phyloP scores from a whole-genome alignment of 768 basidiomycete species.

The Neoboletus subvelutipes region DNA sequence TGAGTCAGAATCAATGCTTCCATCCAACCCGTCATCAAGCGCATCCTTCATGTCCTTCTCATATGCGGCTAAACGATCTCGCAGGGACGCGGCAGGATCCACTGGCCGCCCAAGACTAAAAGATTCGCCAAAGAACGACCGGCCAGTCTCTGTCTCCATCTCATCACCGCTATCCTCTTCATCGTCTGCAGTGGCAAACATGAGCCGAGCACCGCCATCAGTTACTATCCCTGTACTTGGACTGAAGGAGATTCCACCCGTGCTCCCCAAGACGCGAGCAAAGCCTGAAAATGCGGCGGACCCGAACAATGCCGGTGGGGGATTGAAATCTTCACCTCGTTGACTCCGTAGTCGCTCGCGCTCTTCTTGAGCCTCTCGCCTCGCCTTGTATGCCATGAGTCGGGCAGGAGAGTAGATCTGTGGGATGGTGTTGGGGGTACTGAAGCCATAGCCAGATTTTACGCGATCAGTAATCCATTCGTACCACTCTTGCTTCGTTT shows the following conservation, averaged over 20 bases:
- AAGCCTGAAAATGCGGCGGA: conserved; percentile 44
- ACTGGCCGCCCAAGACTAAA: conserved; percentile 44
- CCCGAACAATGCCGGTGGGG: conserved; percentile 32
- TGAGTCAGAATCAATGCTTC: conserved; percentile 18
- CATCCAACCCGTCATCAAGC: conserved; percentile 27
- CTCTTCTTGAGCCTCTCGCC: conserved; percentile 56
- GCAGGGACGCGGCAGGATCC: conserved; percentile 57
- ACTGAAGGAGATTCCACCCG: conserved; percentile 65
- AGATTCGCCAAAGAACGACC: conserved; percentile 51
- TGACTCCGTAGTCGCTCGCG: conserved; percentile 41
- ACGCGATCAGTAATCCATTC: conserved; percentile 85
- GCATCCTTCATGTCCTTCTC: conserved; percentile 48
- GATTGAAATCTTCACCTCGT: conserved; percentile 34
- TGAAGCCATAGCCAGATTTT: conserved; percentile 68
- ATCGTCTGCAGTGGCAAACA: conserved; percentile 63
- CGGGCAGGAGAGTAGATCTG: conserved; percentile 72
- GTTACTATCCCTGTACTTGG: conserved; percentile 52
- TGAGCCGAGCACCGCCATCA: conserved; percentile 46
- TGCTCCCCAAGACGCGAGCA: conserved; percentile 54
- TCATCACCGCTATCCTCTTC: conserved; percentile 61
- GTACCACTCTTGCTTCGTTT: conserved; percentile 92
- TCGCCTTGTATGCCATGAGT: conserved; percentile 59
- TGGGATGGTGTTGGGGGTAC: conserved; percentile 73
- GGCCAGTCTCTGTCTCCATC: conserved; percentile 29
- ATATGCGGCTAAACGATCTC: conserved; percentile 61